Evolutionary conservation across 257 asterid species (phyloP).

Genomic region (Solanum appendiculatum): DNA sequence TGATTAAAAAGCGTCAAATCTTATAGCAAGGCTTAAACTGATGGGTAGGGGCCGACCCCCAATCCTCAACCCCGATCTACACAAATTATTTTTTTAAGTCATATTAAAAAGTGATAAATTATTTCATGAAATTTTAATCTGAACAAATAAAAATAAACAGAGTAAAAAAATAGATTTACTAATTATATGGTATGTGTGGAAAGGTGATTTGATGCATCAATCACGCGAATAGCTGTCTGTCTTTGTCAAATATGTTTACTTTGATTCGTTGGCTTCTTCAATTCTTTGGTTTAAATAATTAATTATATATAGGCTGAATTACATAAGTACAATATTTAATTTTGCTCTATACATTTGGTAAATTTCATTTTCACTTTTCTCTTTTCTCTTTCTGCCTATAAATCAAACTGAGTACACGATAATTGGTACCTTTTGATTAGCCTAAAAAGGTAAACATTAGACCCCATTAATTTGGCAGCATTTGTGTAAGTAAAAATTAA

Average conservation of each 20-base stretch:
- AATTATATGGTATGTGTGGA: not conserved
- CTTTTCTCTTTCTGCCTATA: not conserved
- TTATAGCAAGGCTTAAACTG: too few species aligned
- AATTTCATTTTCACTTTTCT: not conserved
- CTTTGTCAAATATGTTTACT: not conserved
- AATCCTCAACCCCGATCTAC: too few species aligned
- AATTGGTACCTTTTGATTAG: not conserved
- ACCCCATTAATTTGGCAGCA: not conserved
- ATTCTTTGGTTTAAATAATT: not conserved
- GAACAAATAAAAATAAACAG: fast-evolving
- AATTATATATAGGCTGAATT: not conserved
- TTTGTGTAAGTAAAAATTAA: not conserved
- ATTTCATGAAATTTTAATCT: too few species aligned
- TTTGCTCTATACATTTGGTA: not conserved
- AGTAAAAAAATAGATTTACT: not conserved
- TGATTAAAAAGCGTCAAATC: too few species aligned
- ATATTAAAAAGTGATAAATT: too few species aligned
- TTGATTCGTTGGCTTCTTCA: not conserved
- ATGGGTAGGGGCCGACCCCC: too few species aligned
- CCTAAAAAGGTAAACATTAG: not conserved
- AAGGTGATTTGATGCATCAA: not conserved
- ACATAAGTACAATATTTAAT: not conserved
- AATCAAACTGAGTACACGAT: not conserved
- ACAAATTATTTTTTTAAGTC: too few species aligned
- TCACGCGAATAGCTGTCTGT: constrained; percentile 2